Conservation (phyloP, 805 yeast species). For the Ogataea ramenticola region DNA sequence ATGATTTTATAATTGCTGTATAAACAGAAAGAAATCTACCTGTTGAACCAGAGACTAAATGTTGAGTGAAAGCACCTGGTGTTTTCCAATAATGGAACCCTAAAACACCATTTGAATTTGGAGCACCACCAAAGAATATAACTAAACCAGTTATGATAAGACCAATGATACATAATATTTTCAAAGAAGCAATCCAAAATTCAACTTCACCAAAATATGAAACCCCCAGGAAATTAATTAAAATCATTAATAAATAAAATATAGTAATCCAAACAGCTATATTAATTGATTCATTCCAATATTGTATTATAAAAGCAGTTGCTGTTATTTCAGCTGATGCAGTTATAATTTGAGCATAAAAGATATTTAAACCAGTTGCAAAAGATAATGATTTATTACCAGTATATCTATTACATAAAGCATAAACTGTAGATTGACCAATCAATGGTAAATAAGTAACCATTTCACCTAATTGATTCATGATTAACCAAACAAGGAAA, state of each 20-base stretch:
- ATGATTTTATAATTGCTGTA: constrained; percentile 49
- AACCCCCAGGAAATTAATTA: constrained; percentile 45
- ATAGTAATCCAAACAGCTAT: constrained; percentile 59
- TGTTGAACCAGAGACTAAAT: constrained; percentile 38
- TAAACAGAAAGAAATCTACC: constrained; percentile 53
- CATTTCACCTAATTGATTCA: constrained; percentile 62
- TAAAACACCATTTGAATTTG: constrained; percentile 18
- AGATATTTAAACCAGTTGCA: constrained; percentile 43
- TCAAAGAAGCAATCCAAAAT: constrained; percentile 61
- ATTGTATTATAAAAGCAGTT: constrained; percentile 53
- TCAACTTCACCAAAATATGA: constrained; percentile 45
- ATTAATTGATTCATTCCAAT: constrained; percentile 48
- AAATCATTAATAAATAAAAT: constrained; percentile 40
- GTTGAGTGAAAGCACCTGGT: constrained; percentile 38
- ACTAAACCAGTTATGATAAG: constrained; percentile 49
- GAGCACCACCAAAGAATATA: constrained; percentile 60
- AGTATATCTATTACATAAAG: constrained; percentile 24
- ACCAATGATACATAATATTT: constrained; percentile 58
- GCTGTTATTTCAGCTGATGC: constrained; percentile 61
- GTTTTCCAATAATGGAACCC: constrained; percentile 28
- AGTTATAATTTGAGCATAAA: constrained; percentile 41
- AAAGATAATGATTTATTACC: constrained; percentile 52
- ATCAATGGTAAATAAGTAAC: constrained; percentile 55
- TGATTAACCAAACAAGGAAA: constrained; percentile 29
- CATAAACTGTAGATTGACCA: constrained; percentile 61